Conservation (phyloP, 2,329 filamentous ascomycete genomes). For the Fusarium pilosicola region DNA sequence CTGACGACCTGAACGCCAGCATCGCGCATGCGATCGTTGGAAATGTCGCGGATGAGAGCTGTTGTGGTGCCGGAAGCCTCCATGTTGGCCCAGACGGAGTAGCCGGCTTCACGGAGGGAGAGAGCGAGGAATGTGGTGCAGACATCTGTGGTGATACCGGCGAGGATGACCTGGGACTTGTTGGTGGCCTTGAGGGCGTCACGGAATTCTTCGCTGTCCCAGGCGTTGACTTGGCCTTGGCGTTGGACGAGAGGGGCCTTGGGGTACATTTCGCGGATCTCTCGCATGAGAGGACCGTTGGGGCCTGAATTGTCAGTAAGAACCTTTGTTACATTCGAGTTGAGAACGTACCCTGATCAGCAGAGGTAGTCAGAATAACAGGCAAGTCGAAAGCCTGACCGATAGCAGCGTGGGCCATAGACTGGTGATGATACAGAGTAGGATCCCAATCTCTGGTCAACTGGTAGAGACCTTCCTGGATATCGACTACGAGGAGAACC, state of each 20-base stretch:
- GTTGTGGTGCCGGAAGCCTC: conserved; percentile 76
- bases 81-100: conserved; percentile 77
- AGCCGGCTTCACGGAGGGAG: conserved; percentile 76
- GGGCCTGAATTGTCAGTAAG: conserved; percentile 58
- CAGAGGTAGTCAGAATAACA: conserved; percentile 76
- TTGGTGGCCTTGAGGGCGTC: conserved; percentile 71
- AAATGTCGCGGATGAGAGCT: conserved; percentile 67
- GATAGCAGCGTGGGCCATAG: conserved; percentile 73
- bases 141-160: conserved; percentile 78
- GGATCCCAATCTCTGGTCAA: conserved; percentile 72
- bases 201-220: conserved; percentile 78
- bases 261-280: conserved; percentile 75
- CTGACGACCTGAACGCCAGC: conserved; percentile 73
- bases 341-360: conserved; percentile 53
- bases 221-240: conserved; percentile 79
- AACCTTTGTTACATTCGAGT: rapidly evolving
- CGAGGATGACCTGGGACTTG: conserved; percentile 76
- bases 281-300: conserved; percentile 76
- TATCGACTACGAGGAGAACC: conserved; percentile 51
- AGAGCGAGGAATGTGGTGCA: conserved; percentile 79
- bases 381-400: conserved; percentile 75
- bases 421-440: conserved; percentile 71
- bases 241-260: conserved; percentile 72
- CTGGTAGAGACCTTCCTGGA: conserved; percentile 51
- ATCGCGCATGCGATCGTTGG: conserved; percentile 72